Conservation (phyloP, 805 yeast genomes). For the Candida takata region DNA sequence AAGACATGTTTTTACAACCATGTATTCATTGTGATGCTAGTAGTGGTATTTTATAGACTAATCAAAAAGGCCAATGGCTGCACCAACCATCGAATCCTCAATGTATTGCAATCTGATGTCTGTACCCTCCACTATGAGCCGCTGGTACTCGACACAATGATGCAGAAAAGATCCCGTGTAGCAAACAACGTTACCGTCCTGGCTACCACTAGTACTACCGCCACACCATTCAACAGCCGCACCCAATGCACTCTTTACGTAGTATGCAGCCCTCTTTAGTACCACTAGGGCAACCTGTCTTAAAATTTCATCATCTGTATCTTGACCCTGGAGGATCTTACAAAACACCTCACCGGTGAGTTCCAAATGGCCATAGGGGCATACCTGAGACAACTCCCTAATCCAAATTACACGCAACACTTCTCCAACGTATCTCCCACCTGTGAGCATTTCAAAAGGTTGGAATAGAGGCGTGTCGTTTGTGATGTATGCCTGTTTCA, state of each 20-base stretch:
- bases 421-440: conserved; percentile 54
- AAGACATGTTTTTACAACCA: no score
- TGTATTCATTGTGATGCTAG: no score
- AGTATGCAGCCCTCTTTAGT: conserved; percentile 9
- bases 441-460: conserved; percentile 48
- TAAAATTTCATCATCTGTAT: neutral
- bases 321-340: neutral
- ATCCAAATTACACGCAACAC: conserved; percentile 30
- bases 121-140: conserved; percentile 24
- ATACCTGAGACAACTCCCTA: neutral
- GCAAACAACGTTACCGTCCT: conserved; percentile 25
- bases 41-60: no score
- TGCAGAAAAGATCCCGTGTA: conserved; percentile 46
- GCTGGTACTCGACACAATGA: conserved; percentile 31
- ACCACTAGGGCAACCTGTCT: neutral
- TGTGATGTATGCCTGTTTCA: conserved; percentile 3
- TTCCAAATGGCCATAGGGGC: conserved; percentile 3
- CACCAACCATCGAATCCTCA: no score
- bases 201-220: no score
- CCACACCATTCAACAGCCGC: neutral
- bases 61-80: no score
- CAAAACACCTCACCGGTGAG: conserved; percentile 3
- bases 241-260: conserved; percentile 2
- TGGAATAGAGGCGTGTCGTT: conserved; percentile 32
- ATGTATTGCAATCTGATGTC: conserved; percentile 4